Percentiles rank a stretch among this genome's conserved stretches.
These are phyloP conservation scores for Coemansia sp. DNA, from an alignment of 192 early-diverging fungal genomes.

Conservation along the genomic window DNA sequence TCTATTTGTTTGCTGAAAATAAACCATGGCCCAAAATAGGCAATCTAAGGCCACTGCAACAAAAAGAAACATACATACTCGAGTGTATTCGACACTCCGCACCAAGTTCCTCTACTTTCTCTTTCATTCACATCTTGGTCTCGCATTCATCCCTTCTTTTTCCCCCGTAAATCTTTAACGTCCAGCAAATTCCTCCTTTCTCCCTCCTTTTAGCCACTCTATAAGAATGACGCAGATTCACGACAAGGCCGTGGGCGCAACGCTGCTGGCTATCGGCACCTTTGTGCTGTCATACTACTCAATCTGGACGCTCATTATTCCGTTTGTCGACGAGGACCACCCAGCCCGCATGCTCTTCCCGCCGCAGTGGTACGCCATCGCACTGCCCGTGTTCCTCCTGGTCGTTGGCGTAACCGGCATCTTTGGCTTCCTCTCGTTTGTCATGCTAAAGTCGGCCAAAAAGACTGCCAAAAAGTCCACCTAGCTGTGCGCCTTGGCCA, in stretches of 20 bases:
- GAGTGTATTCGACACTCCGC: too few species aligned
- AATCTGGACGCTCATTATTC: slow-evolving; percentile 84
- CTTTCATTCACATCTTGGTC: too few species aligned
- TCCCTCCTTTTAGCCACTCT: too few species aligned
- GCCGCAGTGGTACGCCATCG: slow-evolving; percentile 80
- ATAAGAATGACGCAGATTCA: slow-evolving; percentile 47
- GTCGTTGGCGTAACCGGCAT: slow-evolving; percentile 74
- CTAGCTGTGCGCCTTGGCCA: slow-evolving; percentile 12
- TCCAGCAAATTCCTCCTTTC: too few species aligned
- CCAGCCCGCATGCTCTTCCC: slow-evolving; percentile 75
- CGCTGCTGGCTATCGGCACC: slow-evolving; percentile 62
- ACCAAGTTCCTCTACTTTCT: too few species aligned
- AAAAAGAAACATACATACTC: too few species aligned
- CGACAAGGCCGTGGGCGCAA: slow-evolving; percentile 79
- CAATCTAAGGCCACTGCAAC: too few species aligned
- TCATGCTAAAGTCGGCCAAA: slow-evolving; percentile 77
- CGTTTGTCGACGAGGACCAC: slow-evolving; percentile 77
- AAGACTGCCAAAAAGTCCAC: slow-evolving; percentile 71
- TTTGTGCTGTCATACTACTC: slow-evolving; percentile 86
- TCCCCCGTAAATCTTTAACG: too few species aligned
- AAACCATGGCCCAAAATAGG: too few species aligned
- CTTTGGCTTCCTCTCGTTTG: slow-evolving; percentile 73
- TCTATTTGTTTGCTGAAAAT: too few species aligned
- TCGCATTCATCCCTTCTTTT: too few species aligned
- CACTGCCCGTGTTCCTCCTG: slow-evolving; percentile 76